A percentile compares a stretch with the other conserved stretches of the same genome.
Conservation (phyloP, 1,284 basidiomycete species). For the Polyporus tsugae region DNA sequence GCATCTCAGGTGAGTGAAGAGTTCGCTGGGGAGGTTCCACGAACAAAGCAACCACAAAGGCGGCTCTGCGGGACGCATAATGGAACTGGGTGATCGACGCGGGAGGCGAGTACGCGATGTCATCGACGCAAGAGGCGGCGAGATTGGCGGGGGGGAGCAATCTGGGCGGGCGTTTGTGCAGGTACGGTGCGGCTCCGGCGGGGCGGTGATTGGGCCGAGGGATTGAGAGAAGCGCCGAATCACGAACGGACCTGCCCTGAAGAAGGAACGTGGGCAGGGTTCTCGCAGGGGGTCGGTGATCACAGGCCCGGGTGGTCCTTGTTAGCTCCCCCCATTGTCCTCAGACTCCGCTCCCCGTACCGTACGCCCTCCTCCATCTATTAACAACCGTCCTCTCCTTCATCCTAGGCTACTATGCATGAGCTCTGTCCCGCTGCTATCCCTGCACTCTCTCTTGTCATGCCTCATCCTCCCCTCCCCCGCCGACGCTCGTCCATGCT, state of each 20-base stretch:
- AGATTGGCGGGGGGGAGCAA: conserved; percentile 33
- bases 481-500: conserved; percentile 43
- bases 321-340: conserved; percentile 41
- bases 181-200: not conserved
- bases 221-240: conserved; percentile 12
- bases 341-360: conserved; percentile 33
- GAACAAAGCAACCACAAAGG: not conserved
- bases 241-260: conserved; percentile 44
- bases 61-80: not conserved
- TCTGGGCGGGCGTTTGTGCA: conserved; percentile 25
- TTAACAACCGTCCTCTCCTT: conserved; percentile 42
- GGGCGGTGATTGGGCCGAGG: conserved; percentile 14
- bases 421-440: conserved; percentile 43
- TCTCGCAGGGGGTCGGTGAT: conserved; percentile 34
- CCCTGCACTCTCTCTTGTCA: conserved; percentile 46
- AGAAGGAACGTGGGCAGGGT: conserved; percentile 38
- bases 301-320: conserved; percentile 28
- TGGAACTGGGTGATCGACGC: conserved; percentile 21
- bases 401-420: conserved; percentile 44
- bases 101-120: conserved; percentile 24
- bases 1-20: not conserved
- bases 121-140: conserved; percentile 21
- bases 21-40: not conserved
- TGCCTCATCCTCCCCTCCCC: conserved; percentile 46
- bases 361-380: conserved; percentile 37